Evolutionary conservation across 805 yeast genomes (phyloP).

Genomic region (Lachancea mirantina): DNA sequence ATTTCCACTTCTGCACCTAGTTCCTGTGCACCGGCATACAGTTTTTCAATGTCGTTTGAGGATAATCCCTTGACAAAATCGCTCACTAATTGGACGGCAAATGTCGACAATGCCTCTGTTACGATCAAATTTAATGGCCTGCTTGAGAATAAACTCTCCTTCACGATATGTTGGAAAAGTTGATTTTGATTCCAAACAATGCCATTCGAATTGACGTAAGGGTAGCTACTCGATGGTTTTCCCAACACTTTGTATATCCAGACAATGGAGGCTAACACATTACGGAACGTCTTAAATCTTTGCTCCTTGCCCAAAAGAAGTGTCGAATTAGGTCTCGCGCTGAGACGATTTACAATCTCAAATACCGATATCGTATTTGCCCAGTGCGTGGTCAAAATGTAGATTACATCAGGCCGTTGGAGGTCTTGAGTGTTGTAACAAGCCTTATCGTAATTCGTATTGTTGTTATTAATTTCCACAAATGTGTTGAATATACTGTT

Average conservation of each 20-base stretch:
- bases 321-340: conserved; percentile 28
- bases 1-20: conserved; percentile 9
- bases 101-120: conserved; percentile 14
- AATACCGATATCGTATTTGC: conserved; percentile 46
- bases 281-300: conserved; percentile 33
- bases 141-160: conserved; percentile 15
- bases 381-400: conserved; percentile 23
- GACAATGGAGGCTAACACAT: conserved; percentile 23
- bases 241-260: conserved; percentile 19
- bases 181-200: conserved; percentile 19
- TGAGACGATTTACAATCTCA: conserved; percentile 53
- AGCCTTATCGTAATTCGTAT: conserved; percentile 7
- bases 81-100: conserved; percentile 13
- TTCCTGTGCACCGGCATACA: conserved; percentile 7
- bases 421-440: conserved; percentile 11
- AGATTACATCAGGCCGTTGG: conserved; percentile 15
- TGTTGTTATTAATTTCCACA: conserved; percentile 7
- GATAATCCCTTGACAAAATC: conserved; percentile 15
- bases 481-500: conserved; percentile 6
- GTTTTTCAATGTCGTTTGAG: conserved; percentile 8
- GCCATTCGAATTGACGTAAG: conserved; percentile 14
- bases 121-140: conserved; percentile 15
- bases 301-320: conserved; percentile 35
- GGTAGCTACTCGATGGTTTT: conserved; percentile 15
- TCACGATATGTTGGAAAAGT: conserved; percentile 27